phyloP scores from a whole-genome alignment of 148 eudicot genomes.

The Salicornia ramosissima region DNA sequence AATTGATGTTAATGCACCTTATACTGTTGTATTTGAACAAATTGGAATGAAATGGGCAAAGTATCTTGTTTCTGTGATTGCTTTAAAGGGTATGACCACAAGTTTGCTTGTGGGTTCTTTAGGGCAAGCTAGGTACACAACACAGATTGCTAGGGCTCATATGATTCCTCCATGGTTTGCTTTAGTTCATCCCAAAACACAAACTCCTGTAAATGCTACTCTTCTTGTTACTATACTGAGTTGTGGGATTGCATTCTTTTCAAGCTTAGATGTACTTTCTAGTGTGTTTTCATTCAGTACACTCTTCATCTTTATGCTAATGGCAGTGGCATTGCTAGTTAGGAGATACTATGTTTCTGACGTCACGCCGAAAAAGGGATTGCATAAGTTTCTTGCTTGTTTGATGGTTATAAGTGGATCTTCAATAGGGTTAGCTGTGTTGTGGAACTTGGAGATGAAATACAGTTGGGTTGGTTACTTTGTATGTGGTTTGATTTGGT shows the following conservation, averaged over 20 bases:
- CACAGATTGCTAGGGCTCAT: conserved; percentile 89
- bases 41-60: conserved; percentile 93
- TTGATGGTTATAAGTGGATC: conserved; percentile 47
- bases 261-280: conserved; percentile 81
- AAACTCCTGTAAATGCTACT: conserved; percentile 80
- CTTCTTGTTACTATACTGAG: conserved; percentile 58
- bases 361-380: conserved; percentile 41
- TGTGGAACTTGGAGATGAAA: conserved; percentile 41
- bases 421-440: conserved; percentile 44
- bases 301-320: conserved; percentile 82
- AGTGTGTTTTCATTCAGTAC: conserved; percentile 82
- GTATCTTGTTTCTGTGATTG: conserved; percentile 69
- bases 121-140: conserved; percentile 88
- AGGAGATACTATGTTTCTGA: conserved; percentile 74
- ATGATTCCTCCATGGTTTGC: conserved; percentile 96
- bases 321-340: conserved; percentile 86
- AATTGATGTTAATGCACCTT: conserved; percentile 82
- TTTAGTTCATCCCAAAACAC: conserved; percentile 73
- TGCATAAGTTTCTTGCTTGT: conserved; percentile 41
- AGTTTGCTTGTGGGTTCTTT: conserved; percentile 77
- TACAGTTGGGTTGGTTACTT: conserved; percentile 54
- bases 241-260: conserved; percentile 60
- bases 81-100: conserved; percentile 91
- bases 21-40: conserved; percentile 55
- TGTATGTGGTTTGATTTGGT: conserved; percentile 51